Conservation (phyloP, 257 asterid species). For the Solanum chaucha region DNA sequence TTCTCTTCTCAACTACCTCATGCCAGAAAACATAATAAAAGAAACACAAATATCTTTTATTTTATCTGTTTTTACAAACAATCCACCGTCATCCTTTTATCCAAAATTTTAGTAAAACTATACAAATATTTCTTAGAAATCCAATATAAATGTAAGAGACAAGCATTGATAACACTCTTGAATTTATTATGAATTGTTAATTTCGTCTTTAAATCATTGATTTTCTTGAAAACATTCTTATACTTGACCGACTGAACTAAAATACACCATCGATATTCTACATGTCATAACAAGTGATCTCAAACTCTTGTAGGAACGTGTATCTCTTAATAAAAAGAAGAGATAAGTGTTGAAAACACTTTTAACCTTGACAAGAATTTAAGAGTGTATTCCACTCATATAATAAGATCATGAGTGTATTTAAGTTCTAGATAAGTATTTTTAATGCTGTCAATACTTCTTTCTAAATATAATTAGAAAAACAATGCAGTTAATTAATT, state of each 20-base stretch:
- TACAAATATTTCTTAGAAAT: not conserved
- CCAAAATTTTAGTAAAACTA: not conserved
- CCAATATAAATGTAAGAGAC: not conserved
- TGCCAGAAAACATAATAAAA: not conserved
- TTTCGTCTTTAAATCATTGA: too few relatives aligned
- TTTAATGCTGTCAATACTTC: not conserved
- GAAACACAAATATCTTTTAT: not conserved
- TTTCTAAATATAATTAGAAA: not conserved
- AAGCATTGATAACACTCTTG: not conserved
- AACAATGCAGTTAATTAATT: not conserved
- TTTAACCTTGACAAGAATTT: too few relatives aligned
- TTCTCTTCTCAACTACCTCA: not conserved
- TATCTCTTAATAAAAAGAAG: not conserved
- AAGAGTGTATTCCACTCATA: not conserved
- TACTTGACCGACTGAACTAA: too few relatives aligned
- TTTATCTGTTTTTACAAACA: not conserved
- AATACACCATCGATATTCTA: accelerated
- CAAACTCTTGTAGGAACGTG: not conserved
- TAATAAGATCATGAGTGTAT: too few relatives aligned
- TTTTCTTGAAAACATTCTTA: too few relatives aligned
- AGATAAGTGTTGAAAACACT: too few relatives aligned
- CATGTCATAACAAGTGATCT: not conserved
- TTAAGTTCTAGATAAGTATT: too few relatives aligned
- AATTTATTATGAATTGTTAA: too few relatives aligned
- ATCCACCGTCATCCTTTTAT: not conserved